Percentiles rank a stretch among this genome's conserved stretches.
Evolutionary conservation across 1,284 basidiomycete species (phyloP).

Genomic region (Naganishia sp.): DNA sequence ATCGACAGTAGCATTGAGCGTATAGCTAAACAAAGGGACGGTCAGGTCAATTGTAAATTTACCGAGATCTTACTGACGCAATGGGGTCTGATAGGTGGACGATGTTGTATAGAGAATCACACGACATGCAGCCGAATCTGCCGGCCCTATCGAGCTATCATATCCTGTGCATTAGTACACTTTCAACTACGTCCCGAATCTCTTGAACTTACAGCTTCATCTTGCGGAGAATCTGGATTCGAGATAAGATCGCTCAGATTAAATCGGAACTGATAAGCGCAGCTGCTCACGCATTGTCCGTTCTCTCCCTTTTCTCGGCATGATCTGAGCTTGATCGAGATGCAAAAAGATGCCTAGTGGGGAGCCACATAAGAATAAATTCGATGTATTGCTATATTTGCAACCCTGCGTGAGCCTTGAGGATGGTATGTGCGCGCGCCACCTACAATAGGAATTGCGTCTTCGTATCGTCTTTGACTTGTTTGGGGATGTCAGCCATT

Average conservation of each 20-base stretch:
- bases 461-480: slow-evolving; percentile 42
- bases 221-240: slow-evolving; percentile 51
- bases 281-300: slow-evolving; percentile 51
- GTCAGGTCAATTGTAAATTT: background rate
- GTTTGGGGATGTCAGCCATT: slow-evolving; percentile 51
- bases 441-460: slow-evolving; percentile 54
- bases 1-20: slow-evolving; percentile 52
- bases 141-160: slow-evolving; percentile 55
- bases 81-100: slow-evolving; percentile 60
- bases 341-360: slow-evolving; percentile 61
- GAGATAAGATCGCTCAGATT: background rate
- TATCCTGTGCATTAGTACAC: slow-evolving; percentile 4
- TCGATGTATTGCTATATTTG: slow-evolving; percentile 51
- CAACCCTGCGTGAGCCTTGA: slow-evolving; percentile 31
- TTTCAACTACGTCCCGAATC: background rate
- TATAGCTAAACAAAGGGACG: slow-evolving; percentile 37
- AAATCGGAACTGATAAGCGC: background rate
- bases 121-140: slow-evolving; percentile 59
- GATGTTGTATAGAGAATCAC: slow-evolving; percentile 58
- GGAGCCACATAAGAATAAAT: slow-evolving; percentile 59
- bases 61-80: slow-evolving; percentile 42
- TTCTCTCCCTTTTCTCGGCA: slow-evolving; percentile 58
- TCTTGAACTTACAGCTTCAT: slow-evolving; percentile 52
- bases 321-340: slow-evolving; percentile 59
- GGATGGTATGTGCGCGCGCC: slow-evolving; percentile 30